Conservation (phyloP, 2,329 filamentous ascomycete species). For the Exophiala aquamarina region DNA sequence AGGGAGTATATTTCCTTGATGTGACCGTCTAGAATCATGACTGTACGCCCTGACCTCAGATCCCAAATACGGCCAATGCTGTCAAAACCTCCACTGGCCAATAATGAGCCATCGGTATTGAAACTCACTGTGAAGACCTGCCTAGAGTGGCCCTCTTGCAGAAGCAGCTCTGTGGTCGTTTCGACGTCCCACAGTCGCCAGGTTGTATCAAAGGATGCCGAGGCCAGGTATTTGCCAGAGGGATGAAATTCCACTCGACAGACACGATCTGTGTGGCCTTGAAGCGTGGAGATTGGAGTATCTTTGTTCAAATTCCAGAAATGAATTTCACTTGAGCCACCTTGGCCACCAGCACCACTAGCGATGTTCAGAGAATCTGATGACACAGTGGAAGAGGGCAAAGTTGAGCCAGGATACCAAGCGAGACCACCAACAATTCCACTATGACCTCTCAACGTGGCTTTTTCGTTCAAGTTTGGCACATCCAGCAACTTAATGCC, state of each 20-base stretch:
- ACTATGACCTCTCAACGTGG: constrained; percentile 76
- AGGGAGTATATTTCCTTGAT: constrained; percentile 91
- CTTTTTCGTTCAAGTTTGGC: constrained; percentile 75
- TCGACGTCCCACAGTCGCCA: constrained; percentile 96
- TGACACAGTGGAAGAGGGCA: constrained; percentile 70
- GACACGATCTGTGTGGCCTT: constrained; percentile 82
- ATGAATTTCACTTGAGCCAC: constrained; percentile 82
- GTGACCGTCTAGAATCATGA: constrained; percentile 92
- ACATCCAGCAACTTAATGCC: constrained; percentile 83
- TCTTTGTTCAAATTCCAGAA: constrained; percentile 88
- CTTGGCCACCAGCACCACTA: constrained; percentile 60
- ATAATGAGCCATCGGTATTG: constrained; percentile 83
- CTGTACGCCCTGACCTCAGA: constrained; percentile 82
- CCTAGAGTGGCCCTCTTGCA: constrained; percentile 92
- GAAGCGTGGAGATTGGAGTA: constrained; percentile 76
- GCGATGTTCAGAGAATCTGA: constrained; percentile 77
- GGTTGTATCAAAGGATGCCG: constrained; percentile 92
- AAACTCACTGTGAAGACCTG: constrained; percentile 90
- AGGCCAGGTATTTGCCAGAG: constrained; percentile 83
- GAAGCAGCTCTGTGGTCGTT: constrained; percentile 75
- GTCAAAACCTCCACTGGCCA: constrained; percentile 90
- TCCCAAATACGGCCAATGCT: constrained; percentile 97
- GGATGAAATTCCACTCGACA: constrained; percentile 94
- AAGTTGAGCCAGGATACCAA: constrained; percentile 82
- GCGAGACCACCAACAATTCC: constrained; percentile 87